Percentiles rank a stretch among this genome's conserved stretches.
Evolutionary conservation across 768 basidiomycete genomes (phyloP).

Genomic region (Mycena galopus): DNA sequence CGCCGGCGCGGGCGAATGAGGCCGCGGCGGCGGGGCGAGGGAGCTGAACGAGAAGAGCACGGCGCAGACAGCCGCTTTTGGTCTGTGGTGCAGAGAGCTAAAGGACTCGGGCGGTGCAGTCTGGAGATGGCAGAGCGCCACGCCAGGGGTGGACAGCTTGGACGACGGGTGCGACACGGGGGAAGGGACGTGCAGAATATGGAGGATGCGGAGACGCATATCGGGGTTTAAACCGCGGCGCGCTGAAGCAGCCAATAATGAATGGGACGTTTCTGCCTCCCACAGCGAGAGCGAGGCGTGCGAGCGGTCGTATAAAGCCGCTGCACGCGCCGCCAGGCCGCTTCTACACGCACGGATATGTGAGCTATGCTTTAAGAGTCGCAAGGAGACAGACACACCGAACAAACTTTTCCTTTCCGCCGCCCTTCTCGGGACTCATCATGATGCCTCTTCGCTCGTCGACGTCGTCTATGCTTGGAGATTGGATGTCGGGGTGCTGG

Average conservation of each 20-base stretch:
- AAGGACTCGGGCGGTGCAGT: conserved; percentile 33
- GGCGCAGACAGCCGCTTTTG: conserved; percentile 43
- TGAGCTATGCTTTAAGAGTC: neutral
- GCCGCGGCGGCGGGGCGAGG: conserved; percentile 39
- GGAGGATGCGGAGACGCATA: conserved; percentile 58
- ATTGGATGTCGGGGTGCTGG: conserved; percentile 53
- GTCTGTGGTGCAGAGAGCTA: conserved; percentile 32
- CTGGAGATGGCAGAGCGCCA: conserved; percentile 59
- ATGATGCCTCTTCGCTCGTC: conserved; percentile 65
- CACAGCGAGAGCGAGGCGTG: conserved; percentile 65
- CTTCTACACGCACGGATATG: conserved; percentile 52
- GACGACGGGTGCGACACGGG: conserved; percentile 38
- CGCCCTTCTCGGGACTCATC: conserved; percentile 70
- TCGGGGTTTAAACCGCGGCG: conserved; percentile 51
- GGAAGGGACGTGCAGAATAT: conserved; percentile 53
- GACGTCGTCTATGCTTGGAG: conserved; percentile 43
- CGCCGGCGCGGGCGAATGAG: conserved; percentile 31
- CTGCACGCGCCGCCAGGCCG: conserved; percentile 67
- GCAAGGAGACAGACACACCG: conserved; percentile 56
- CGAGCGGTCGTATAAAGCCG: conserved; percentile 55
- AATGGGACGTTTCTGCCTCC: conserved; percentile 63
- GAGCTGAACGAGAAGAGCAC: conserved; percentile 54
- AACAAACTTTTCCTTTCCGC: conserved; percentile 58
- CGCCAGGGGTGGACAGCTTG: conserved; percentile 46
- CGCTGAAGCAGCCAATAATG: conserved; percentile 40